Evolutionary conservation across 1,284 basidiomycete genomes (phyloP).

Genomic region (Melampsora americana): DNA sequence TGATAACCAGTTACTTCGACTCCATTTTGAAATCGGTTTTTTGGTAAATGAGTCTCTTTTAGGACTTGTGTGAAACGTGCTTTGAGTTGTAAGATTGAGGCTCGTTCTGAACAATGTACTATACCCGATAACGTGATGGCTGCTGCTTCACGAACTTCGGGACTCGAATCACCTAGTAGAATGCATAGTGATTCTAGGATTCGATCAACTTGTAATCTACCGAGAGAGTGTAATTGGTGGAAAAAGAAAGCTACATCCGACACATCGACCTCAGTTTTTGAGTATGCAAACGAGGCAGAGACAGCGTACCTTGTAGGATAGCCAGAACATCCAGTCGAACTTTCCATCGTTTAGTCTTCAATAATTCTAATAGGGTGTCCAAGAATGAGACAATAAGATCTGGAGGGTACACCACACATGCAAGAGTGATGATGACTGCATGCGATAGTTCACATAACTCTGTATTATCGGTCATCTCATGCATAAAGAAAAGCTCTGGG

Average conservation of each 20-base stretch:
- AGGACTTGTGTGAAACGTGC: conserved; percentile 74
- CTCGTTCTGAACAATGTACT: conserved; percentile 84
- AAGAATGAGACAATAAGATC: conserved; percentile 57
- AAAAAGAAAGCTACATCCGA: conserved; percentile 71
- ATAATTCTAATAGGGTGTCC: conserved; percentile 54
- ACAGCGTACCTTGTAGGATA: conserved; percentile 67
- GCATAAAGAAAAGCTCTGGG: conserved; percentile 55
- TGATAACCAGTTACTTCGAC: conserved; percentile 66
- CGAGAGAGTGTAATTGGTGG: conserved; percentile 63
- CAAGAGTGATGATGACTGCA: conserved; percentile 56
- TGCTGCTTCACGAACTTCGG: conserved; percentile 92
- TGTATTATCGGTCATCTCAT: conserved; percentile 56
- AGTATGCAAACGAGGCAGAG: conserved; percentile 62
- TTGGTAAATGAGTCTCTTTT: conserved; percentile 64
- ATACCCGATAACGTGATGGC: conserved; percentile 83
- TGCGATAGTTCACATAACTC: conserved; percentile 56
- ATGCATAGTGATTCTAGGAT: conserved; percentile 61
- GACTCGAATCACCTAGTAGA: conserved; percentile 82
- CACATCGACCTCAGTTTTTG: background rate
- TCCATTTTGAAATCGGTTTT: conserved; percentile 62
- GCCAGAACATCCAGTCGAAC: conserved; percentile 58
- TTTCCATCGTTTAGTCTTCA: conserved; percentile 57
- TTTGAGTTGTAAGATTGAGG: conserved; percentile 80
- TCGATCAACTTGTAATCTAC: conserved; percentile 47
- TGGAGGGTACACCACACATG: conserved; percentile 57